Evolutionary conservation across 73 alveolate genomes (phyloP).

Genomic region (Urostyla sp.): DNA sequence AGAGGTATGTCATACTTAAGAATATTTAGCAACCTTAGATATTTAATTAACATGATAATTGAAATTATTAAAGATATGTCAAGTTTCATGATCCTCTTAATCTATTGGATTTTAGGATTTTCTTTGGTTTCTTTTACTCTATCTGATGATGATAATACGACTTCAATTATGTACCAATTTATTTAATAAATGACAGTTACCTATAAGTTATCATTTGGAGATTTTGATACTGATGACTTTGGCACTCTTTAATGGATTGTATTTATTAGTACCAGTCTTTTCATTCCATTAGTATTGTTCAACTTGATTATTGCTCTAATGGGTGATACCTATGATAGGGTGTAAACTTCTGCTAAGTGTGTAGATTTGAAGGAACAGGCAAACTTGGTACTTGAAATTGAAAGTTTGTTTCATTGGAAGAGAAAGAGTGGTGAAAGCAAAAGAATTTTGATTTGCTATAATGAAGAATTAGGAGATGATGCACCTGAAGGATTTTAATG

Average conservation of each 20-base stretch:
- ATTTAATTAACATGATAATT: slow-evolving; percentile 51
- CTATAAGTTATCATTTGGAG: slow-evolving; percentile 48
- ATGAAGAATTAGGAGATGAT: no score
- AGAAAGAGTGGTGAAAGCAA: no score
- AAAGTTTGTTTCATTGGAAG: slow-evolving; percentile 45
- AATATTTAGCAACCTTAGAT: slow-evolving; percentile 25
- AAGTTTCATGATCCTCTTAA: slow-evolving; percentile 31
- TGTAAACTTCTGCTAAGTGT: slow-evolving; percentile 1
- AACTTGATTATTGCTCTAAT: slow-evolving; percentile 44
- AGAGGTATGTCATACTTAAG: slow-evolving; percentile 63
- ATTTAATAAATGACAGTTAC: not conserved
- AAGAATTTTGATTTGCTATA: no score
- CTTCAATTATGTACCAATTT: not conserved
- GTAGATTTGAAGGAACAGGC: slow-evolving; percentile 56
- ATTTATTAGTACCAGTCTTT: slow-evolving; percentile 18
- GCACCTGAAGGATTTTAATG: no score
- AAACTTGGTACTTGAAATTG: slow-evolving; percentile 34
- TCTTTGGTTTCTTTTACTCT: slow-evolving; percentile 22
- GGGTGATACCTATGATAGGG: slow-evolving; percentile 64
- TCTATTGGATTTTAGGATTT: slow-evolving; percentile 43
- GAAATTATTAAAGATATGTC: slow-evolving; percentile 60
- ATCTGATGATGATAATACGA: not conserved
- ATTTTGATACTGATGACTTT: slow-evolving; percentile 19
- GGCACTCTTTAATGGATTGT: slow-evolving; percentile 14
- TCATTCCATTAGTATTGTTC: slow-evolving; percentile 48